Base-by-base conservation (phyloP, 257 asterid species). In the Vinca minor region DNA sequence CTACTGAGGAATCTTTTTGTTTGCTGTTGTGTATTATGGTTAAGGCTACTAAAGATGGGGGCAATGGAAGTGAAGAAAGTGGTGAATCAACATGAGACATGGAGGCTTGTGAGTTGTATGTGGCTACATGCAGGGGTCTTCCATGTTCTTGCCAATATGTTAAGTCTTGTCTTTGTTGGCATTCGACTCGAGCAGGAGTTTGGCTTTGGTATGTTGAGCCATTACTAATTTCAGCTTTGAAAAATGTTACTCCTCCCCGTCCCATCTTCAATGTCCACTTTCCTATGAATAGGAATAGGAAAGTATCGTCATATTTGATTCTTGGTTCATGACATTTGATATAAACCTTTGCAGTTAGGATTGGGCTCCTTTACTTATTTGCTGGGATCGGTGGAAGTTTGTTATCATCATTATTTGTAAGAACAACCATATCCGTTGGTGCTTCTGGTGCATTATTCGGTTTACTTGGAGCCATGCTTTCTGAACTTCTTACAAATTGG, bases 371-470 rank as follows among this genome's bases (percentile, higher is more conserved):
- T 15, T 91, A 88, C 20, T 65, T 82, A 10, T 21, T 83, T 60
- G 76, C 95, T 56, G 98, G 96, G 57, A 54, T 88, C 20, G 96
- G 98, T 6, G 98, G 96, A 2, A 91, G 98, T 74, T 54, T 88
- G 60, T 62, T 65, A 38, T 91, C 98, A 0, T 64, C 94, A 8
- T 74, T 88, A 62, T 91, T 86, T 10, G 84, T 80, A 58, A 84
- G 87, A 49, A 69, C 49, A 6, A 70, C 74, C 15, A 86, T 88
- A 31, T 91, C 98, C 0, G 98, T 91, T 38, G 98, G 98, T 49
- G 98, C 98, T 17, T 91, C 96, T 8, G 98, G 96, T 59, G 95
- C 98, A 3, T 78, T 91, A 39, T 91, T 91, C 54, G 98, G 96
- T 47, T 64, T 91, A 53, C 91, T 91, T 26, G 98, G 98, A 15